A percentile compares a stretch with the other conserved stretches of the same genome.
phyloP scores from a whole-genome alignment of 495 filamentous ascomycete species.

The Penicillium psychrofluorescens region DNA sequence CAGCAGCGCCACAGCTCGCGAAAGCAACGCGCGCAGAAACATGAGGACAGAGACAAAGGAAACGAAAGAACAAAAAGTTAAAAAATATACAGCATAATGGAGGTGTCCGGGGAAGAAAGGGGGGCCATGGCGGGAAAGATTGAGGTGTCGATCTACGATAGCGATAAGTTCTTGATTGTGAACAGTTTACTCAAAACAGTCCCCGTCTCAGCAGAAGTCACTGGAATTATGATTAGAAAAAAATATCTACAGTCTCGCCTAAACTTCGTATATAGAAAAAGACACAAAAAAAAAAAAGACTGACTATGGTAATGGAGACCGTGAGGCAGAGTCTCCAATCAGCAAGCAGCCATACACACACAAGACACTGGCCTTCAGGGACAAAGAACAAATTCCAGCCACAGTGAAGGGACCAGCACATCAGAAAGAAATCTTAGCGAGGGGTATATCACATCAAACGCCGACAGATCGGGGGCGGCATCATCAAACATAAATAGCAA shows the following conservation, averaged over 20 bases:
- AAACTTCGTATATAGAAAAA: too few species aligned
- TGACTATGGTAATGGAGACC: too few species aligned
- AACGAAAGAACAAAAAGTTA: slow-evolving; percentile 7
- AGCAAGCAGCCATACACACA: slow-evolving; percentile 1
- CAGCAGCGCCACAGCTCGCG: slow-evolving; percentile 56
- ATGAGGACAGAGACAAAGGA: slow-evolving; percentile 23
- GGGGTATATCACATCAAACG: slow-evolving; percentile 46
- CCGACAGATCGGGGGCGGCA: slow-evolving; percentile 16
- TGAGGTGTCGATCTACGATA: too few species aligned
- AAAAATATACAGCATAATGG: slow-evolving; percentile 15
- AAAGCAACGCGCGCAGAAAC: slow-evolving; percentile 51
- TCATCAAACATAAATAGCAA: slow-evolving; percentile 10
- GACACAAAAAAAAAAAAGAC: too few species aligned
- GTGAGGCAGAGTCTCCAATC: too few species aligned
- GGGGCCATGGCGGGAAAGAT: neutral
- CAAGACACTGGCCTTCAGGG: too few species aligned
- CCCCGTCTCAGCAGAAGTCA: too few species aligned
- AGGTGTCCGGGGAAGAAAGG: neutral
- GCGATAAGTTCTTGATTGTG: too few species aligned
- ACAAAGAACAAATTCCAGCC: neutral
- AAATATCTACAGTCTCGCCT: too few species aligned
- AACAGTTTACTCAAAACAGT: too few species aligned
- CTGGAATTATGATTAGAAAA: too few species aligned
- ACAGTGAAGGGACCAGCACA: slow-evolving; percentile 11
- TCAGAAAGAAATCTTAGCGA: slow-evolving; percentile 15